Percentiles rank a stretch among this genome's conserved stretches.
phyloP scores from a whole-genome alignment of 2,329 filamentous ascomycete species.

The Botryotinia globosa region DNA sequence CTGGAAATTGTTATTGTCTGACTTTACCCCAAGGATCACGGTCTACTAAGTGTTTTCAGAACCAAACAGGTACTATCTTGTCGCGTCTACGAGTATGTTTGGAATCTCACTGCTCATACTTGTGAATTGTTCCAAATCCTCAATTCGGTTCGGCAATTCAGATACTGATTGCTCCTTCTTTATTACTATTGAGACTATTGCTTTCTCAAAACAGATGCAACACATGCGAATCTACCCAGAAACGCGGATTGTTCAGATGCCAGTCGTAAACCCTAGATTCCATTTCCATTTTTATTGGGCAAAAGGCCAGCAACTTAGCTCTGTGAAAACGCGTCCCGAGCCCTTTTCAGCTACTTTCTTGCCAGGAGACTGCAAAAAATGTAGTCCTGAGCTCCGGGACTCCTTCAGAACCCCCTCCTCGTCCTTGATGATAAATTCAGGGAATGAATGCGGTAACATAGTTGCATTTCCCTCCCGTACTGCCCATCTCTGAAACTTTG shows the following conservation, averaged over 20 bases:
- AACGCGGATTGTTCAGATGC: not conserved
- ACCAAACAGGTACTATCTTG: not conserved
- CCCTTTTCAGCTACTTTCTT: not conserved
- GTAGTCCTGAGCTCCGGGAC: not conserved
- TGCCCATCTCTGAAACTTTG: not conserved
- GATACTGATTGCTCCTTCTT: not conserved
- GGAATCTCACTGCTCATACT: not conserved
- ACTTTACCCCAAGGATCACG: not conserved
- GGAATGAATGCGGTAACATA: not conserved
- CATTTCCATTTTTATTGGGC: not conserved
- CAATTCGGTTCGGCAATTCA: not conserved
- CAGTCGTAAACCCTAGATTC: no score
- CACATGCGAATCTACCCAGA: not conserved
- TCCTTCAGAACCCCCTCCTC: not conserved
- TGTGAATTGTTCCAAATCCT: not conserved
- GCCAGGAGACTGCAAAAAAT: not conserved
- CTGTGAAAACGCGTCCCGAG: not conserved
- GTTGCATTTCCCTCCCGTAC: not conserved
- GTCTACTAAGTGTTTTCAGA: not conserved
- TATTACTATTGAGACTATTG: not conserved
- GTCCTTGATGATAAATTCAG: not conserved
- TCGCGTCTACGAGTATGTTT: no score
- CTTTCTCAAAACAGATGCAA: not conserved
- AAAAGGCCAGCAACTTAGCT: not conserved
- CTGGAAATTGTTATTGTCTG: not conserved